These are phyloP conservation scores for Cystofilobasidium capitatum DNA, from an alignment of 768 basidiomycete species.

Conservation along the genomic window DNA sequence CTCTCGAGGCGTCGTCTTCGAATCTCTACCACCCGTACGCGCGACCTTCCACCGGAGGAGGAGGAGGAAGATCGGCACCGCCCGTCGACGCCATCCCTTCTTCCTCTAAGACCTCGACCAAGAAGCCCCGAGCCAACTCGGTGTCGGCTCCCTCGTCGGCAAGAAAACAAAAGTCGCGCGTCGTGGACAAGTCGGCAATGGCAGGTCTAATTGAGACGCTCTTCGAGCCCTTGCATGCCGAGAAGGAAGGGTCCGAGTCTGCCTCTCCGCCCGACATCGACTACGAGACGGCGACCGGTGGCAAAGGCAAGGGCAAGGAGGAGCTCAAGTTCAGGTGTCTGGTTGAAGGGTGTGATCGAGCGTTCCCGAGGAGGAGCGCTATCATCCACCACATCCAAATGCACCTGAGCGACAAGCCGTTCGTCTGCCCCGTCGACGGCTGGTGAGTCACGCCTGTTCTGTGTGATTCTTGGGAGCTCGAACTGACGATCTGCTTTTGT, in stretches of 20 bases:
- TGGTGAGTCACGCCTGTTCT: constrained; percentile 37
- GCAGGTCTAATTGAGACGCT: not conserved
- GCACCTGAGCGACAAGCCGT: constrained; percentile 45
- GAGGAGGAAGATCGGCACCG: no score
- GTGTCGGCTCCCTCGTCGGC: no score
- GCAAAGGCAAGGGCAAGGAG: constrained; percentile 10
- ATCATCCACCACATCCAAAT: constrained; percentile 44
- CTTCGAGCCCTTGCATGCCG: constrained; percentile 5
- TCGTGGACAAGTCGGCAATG: not conserved
- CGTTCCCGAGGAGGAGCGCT: constrained; percentile 38
- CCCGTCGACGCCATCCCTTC: not conserved
- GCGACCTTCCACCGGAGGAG: not conserved
- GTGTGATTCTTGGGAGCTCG: not conserved
- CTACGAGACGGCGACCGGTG: not conserved
- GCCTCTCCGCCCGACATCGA: constrained; percentile 3
- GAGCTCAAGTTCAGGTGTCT: constrained; percentile 34
- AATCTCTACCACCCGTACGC: not conserved
- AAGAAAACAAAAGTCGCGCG: constrained; percentile 4
- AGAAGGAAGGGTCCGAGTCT: not conserved
- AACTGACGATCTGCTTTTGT: not conserved
- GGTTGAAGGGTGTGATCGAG: constrained; percentile 34
- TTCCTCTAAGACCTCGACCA: no score
- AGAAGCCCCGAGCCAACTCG: not conserved
- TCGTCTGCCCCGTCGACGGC: constrained; percentile 38
- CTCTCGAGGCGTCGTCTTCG: not conserved